Evolutionary conservation across 306 rosid genomes (phyloP).

Genomic region (Trifolium repens): DNA sequence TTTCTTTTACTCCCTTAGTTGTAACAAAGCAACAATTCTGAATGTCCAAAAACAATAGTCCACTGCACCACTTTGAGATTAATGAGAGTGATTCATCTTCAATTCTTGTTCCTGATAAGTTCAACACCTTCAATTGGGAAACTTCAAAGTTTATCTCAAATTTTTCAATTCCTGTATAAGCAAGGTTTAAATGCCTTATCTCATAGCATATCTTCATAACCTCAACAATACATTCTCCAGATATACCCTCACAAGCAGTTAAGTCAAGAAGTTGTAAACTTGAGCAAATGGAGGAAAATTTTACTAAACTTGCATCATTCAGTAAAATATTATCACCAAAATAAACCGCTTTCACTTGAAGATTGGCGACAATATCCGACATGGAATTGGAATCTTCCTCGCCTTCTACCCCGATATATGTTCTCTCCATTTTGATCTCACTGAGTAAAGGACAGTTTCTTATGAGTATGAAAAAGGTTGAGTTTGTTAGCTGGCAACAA

Average conservation of each 20-base stretch:
- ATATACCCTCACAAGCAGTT: slow-evolving; percentile 46
- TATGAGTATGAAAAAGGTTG: slow-evolving; percentile 58
- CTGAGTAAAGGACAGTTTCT: slow-evolving; percentile 59
- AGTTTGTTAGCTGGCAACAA: slow-evolving; percentile 54
- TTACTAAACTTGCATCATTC: slow-evolving; percentile 40
- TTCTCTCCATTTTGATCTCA: slow-evolving; percentile 63
- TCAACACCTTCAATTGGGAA: slow-evolving; percentile 55
- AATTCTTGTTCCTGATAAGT: slow-evolving; percentile 46
- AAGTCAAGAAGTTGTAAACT: slow-evolving; percentile 64
- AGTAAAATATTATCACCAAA: slow-evolving; percentile 52
- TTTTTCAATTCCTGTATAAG: slow-evolving; percentile 34
- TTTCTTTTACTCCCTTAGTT: slow-evolving; percentile 59
- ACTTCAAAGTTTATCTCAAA: slow-evolving; percentile 52
- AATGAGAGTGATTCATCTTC: slow-evolving; percentile 56
- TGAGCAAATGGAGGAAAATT: slow-evolving; percentile 55
- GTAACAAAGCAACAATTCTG: slow-evolving; percentile 58
- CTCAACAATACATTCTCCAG: slow-evolving; percentile 52
- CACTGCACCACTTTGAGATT: slow-evolving; percentile 59
- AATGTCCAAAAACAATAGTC: slow-evolving; percentile 53
- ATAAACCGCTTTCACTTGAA: slow-evolving; percentile 51
- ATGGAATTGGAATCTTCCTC: slow-evolving; percentile 20
- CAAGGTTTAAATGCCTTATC: slow-evolving; percentile 55
- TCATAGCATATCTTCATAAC: slow-evolving; percentile 55
- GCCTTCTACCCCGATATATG: slow-evolving; percentile 49
- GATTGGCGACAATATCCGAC: slow-evolving; percentile 34